phyloP scores from a whole-genome alignment of 768 basidiomycete genomes.

The Boletus rubroflammeus region DNA sequence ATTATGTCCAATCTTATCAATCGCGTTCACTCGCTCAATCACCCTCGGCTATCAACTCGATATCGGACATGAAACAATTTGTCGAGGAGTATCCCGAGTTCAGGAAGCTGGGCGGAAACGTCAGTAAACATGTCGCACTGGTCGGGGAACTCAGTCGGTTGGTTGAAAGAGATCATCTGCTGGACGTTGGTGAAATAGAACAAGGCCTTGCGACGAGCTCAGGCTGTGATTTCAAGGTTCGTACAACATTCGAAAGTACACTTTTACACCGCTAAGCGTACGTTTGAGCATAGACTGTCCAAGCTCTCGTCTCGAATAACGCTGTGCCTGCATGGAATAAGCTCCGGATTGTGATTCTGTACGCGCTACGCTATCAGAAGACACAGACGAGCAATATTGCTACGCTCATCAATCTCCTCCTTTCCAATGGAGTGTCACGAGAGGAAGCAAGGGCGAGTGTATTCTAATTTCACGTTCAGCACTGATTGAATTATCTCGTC shows the following conservation, averaged over 20 bases:
- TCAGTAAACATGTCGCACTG: slow-evolving; percentile 96
- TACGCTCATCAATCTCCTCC: slow-evolving; percentile 66
- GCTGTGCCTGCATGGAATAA: slow-evolving; percentile 76
- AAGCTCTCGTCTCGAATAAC: slow-evolving; percentile 67
- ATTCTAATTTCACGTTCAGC: slow-evolving; percentile 4
- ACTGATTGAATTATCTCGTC: slow-evolving; percentile 9
- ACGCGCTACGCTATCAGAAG: slow-evolving; percentile 93
- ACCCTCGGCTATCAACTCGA: slow-evolving; percentile 85
- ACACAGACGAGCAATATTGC: slow-evolving; percentile 78
- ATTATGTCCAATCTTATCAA: slow-evolving; percentile 93
- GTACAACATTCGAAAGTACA: slow-evolving; percentile 14
- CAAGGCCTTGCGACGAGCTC: slow-evolving; percentile 93
- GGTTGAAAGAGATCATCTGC: slow-evolving; percentile 78
- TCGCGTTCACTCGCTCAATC: slow-evolving; percentile 73
- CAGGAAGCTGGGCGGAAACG: slow-evolving; percentile 92
- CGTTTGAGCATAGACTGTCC: slow-evolving; percentile 59
- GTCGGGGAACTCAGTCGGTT: slow-evolving; percentile 94
- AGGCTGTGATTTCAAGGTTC: slow-evolving; percentile 82
- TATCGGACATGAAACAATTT: slow-evolving; percentile 94
- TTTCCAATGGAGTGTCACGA: slow-evolving; percentile 69
- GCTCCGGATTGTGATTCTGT: slow-evolving; percentile 85
- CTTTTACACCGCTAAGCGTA: neutral
- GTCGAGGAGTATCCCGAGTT: slow-evolving; percentile 99
- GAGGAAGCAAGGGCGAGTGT: slow-evolving; percentile 66
- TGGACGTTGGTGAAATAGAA: slow-evolving; percentile 92